Evolutionary conservation across 129 eudicot genomes (phyloP).

Genomic region (Artemisia tridentata): DNA sequence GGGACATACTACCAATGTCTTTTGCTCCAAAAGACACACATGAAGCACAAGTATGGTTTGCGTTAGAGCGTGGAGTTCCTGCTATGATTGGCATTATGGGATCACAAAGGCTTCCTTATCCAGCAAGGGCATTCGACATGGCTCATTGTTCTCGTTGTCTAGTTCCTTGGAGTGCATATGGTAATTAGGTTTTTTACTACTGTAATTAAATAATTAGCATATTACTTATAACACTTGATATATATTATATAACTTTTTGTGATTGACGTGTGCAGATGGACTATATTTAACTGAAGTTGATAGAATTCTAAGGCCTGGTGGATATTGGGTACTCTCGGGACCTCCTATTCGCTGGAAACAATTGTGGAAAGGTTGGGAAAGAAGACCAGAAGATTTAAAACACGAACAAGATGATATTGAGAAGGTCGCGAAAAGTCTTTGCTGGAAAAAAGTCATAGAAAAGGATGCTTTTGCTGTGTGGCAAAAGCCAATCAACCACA

Average conservation of each 20-base stretch:
- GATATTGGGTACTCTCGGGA: constrained; percentile 96
- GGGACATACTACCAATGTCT: constrained; percentile 91
- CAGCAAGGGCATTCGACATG: constrained; percentile 93
- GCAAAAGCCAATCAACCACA: constrained; percentile 92
- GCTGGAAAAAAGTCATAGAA: constrained; percentile 87
- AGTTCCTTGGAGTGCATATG: constrained; percentile 76
- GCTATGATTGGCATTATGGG: constrained; percentile 91
- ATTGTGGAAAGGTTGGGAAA: constrained; percentile 93
- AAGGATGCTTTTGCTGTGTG: constrained; percentile 71
- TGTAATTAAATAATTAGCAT: not conserved
- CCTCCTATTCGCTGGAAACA: constrained; percentile 82
- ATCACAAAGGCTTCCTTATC: constrained; percentile 87
- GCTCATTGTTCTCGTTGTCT: constrained; percentile 98
- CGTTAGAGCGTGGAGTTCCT: constrained; percentile 95
- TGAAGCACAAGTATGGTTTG: constrained; percentile 98
- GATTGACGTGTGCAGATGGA: constrained; percentile 58
- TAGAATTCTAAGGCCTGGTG: constrained; percentile 89
- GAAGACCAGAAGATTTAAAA: constrained; percentile 76
- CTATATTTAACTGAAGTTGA: constrained; percentile 85
- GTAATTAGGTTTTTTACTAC: constrained; percentile 28
- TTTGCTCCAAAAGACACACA: constrained; percentile 99
- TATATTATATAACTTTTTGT: not conserved
- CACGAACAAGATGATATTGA: constrained; percentile 81
- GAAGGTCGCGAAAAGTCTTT: constrained; percentile 57
- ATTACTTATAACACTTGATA: not conserved